Percentiles rank a stretch among this genome's conserved stretches.
Conservation (phyloP, 2,329 filamentous ascomycete genomes). For the Cladosporium halotolerans region DNA sequence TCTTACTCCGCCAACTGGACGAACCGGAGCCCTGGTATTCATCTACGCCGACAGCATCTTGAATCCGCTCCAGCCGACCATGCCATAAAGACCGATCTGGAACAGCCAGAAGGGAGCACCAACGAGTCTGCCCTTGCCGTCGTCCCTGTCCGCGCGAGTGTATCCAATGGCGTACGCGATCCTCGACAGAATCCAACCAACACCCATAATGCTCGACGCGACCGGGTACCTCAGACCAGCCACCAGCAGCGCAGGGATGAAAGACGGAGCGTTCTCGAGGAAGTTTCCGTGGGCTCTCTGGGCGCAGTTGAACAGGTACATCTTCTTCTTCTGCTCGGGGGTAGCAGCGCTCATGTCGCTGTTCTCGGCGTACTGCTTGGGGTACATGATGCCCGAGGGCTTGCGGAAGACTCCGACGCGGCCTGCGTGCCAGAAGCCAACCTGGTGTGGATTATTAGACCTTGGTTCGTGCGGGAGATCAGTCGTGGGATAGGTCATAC, state of each 20-base stretch:
- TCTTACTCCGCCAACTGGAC: background rate
- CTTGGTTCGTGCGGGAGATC: background rate
- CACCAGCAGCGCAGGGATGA: conserved; percentile 47
- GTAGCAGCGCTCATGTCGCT: conserved; percentile 44
- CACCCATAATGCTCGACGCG: conserved; percentile 40
- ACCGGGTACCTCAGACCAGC: conserved; percentile 50
- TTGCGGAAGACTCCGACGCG: conserved; percentile 45
- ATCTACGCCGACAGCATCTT: conserved; percentile 21
- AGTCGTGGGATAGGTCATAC: conserved; percentile 13
- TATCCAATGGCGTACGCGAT: conserved; percentile 45
- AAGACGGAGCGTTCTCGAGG: conserved; percentile 51
- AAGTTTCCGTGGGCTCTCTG: conserved; percentile 51
- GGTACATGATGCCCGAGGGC: conserved; percentile 50
- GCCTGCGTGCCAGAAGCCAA: conserved; percentile 46
- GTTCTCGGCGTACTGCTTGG: conserved; percentile 52
- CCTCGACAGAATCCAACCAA: conserved; percentile 46
- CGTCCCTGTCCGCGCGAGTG: conserved; percentile 32
- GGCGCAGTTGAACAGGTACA: conserved; percentile 45
- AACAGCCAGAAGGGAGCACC: conserved; percentile 29
- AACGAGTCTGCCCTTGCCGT: conserved; percentile 40
- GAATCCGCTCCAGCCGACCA: conserved; percentile 26
- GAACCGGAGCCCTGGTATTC: background rate
- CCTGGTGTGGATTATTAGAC: conserved; percentile 17
- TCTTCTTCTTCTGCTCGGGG: conserved; percentile 35
- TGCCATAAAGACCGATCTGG: conserved; percentile 26